Evolutionary conservation across 2,329 filamentous ascomycete species (phyloP).

Genomic region (Aschersonia sp.): DNA sequence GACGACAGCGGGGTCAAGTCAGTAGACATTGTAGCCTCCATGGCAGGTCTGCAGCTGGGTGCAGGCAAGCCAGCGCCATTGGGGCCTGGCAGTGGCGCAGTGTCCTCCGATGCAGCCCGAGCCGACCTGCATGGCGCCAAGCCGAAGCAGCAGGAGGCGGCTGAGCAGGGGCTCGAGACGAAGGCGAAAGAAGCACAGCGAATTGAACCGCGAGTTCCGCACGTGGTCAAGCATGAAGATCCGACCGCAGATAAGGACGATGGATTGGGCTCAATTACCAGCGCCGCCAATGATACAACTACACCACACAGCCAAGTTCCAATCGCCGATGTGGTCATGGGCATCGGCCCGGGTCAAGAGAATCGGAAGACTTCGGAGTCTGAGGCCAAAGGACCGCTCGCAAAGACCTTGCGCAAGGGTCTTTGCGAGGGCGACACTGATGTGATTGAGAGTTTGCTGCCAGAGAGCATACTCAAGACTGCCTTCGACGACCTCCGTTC

Average conservation of each 20-base stretch:
- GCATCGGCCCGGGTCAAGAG: not conserved
- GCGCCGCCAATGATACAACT: not conserved
- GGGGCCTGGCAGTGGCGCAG: slow-evolving; percentile 2
- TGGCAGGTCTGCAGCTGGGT: slow-evolving; percentile 16
- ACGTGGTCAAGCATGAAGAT: no score
- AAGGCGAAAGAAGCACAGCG: not conserved
- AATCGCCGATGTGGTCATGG: not conserved
- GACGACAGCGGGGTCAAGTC: not conserved
- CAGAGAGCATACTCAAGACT: slow-evolving; percentile 34
- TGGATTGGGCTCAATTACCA: not conserved
- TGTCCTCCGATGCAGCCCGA: not conserved
- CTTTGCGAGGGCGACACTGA: slow-evolving; percentile 73
- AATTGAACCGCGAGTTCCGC: no score
- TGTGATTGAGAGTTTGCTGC: slow-evolving; percentile 56
- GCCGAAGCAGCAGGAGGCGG: slow-evolving; percentile 7
- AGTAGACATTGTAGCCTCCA: slow-evolving; percentile 15
- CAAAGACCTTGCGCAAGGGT: slow-evolving; percentile 23
- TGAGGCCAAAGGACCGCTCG: not conserved
- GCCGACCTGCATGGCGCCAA: slow-evolving; percentile 5
- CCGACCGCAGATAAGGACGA: not conserved
- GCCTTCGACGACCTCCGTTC: slow-evolving; percentile 56
- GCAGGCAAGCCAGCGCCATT: slow-evolving; percentile 7
- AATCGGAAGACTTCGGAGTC: not conserved
- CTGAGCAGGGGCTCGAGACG: slow-evolving; percentile 1
- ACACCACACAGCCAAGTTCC: not conserved